Evolutionary conservation across 768 basidiomycete genomes (phyloP).

Genomic region (Rhodotorula paludigena): DNA sequence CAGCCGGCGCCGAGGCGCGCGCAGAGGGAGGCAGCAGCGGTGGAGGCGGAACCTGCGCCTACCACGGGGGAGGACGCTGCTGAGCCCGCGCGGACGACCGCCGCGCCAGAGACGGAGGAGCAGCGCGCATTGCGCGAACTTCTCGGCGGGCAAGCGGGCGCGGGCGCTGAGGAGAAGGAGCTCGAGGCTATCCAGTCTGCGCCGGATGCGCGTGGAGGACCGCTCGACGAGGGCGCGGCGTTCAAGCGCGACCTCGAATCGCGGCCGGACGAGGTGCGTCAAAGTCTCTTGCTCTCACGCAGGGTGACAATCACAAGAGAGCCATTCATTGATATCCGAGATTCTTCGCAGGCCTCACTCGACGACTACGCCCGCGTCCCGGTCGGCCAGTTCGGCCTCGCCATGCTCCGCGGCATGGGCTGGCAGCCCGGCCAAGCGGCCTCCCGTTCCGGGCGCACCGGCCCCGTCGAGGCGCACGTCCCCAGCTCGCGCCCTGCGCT

Average conservation of each 20-base stretch:
- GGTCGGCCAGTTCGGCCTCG: slow-evolving; percentile 85
- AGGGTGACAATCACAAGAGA: too few species aligned
- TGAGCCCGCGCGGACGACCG: background rate
- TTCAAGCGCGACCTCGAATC: slow-evolving; percentile 75
- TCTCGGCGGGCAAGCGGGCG: slow-evolving; percentile 55
- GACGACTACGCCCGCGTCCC: slow-evolving; percentile 88
- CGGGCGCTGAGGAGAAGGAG: slow-evolving; percentile 45
- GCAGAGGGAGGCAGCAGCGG: background rate
- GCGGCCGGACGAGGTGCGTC: slow-evolving; percentile 50
- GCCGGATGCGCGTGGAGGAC: slow-evolving; percentile 36
- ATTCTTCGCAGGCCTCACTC: slow-evolving; percentile 58
- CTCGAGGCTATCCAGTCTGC: slow-evolving; percentile 62
- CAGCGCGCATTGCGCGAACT: slow-evolving; percentile 73
- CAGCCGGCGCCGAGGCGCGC: slow-evolving; percentile 45
- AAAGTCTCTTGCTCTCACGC: background rate
- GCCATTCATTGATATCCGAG: too few species aligned
- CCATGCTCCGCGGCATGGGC: slow-evolving; percentile 91
- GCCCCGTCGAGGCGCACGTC: slow-evolving; percentile 68
- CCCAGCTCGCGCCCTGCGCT: slow-evolving; percentile 77
- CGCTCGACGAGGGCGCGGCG: slow-evolving; percentile 56
- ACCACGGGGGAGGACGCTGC: slow-evolving; percentile 32
- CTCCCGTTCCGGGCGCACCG: slow-evolving; percentile 58
- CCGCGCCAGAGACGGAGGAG: slow-evolving; percentile 60
- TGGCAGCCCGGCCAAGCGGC: slow-evolving; percentile 81
- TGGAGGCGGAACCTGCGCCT: slow-evolving; percentile 41